Evolutionary conservation across 2,329 filamentous ascomycete genomes (phyloP).

Genomic region (Rhynchosporium graminicola): DNA sequence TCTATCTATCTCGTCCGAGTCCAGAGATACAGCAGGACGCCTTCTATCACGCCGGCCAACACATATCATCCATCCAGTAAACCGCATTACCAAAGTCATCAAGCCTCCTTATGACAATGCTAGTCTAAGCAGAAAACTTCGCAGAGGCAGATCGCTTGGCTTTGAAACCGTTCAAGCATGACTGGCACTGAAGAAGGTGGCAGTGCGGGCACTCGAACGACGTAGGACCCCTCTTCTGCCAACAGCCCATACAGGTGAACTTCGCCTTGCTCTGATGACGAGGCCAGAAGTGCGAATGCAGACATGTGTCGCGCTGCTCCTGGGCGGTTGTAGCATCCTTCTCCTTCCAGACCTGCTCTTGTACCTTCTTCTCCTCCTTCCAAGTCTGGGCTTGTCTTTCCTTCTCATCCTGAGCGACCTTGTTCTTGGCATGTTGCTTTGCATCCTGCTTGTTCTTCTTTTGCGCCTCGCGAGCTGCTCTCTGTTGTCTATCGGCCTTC

Average conservation of each 20-base stretch:
- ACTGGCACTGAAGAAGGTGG: conserved; percentile 22
- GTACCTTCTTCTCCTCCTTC: conserved; percentile 10
- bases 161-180: conserved; percentile 18
- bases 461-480: conserved; percentile 3
- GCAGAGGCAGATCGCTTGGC: not conserved
- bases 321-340: conserved; percentile 15
- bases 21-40: no score
- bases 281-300: conserved; percentile 28
- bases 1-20: no score
- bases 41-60: no score
- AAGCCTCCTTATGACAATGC: not conserved
- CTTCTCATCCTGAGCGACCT: not conserved
- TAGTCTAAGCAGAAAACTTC: not conserved
- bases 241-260: conserved; percentile 27
- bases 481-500: not conserved
- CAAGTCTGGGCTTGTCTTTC: conserved; percentile 21
- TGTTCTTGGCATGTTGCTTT: conserved; percentile 9
- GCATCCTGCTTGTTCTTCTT: conserved; percentile 6
- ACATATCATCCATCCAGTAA: no score
- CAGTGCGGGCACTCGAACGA: conserved; percentile 29
- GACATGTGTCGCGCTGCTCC: conserved; percentile 26
- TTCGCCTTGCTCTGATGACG: conserved; percentile 27
- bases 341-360: conserved; percentile 18
- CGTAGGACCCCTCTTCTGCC: conserved; percentile 26
- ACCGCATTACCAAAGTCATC: not conserved